Base-by-base conservation (phyloP, 1,284 basidiomycete genomes). In the Pascua sp. region DNA sequence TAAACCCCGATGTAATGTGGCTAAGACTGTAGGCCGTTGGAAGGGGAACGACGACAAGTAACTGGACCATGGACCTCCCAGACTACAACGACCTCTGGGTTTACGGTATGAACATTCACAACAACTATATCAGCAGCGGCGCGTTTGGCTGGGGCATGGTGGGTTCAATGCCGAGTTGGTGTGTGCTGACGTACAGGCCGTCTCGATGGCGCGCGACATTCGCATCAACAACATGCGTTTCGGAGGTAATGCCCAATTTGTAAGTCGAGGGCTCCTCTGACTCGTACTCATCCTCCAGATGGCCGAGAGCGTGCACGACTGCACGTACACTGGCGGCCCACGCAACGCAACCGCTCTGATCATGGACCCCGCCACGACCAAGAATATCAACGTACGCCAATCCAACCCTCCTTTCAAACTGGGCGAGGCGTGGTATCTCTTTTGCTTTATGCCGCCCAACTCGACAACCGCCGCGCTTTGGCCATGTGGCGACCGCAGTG, bases 1-100 rank as follows among this genome's bases (percentile, higher is more conserved):
- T 32, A 32, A 32, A 32, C 3, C 24, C 24, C 24, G 24, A 32
- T 32, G 24, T 32, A 32, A 32, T 32, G 24, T 32, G 24, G 24
- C 24, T 32, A 7, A 32, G 24, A 32, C 24, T 32, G 4, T 32
- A 32, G 24, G 24, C 61, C 47, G 83, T 90, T 39, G 89, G 89
- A 8, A 18, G 17, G 16, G 43, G 43, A 11, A 18, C 24, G 16
- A 44, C 43, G 24, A 32, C 24, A 7, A 32, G 24, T 32, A 32
- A 32, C 24, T 32, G 24, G 24, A 32, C 24, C 24, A 32, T 3
- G 4, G 24, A 32, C 24, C 24, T 32, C 24, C 43, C 43, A 44
- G 43, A 44, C 17, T 16, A 44, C 17, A 18, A 44, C 8, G 16
- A 17, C 8, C 11, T 44, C 43, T 11, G 11, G 16, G 43, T 44